phyloP scores from a whole-genome alignment of 208 protist species.

The Borovskyia barvae region DNA sequence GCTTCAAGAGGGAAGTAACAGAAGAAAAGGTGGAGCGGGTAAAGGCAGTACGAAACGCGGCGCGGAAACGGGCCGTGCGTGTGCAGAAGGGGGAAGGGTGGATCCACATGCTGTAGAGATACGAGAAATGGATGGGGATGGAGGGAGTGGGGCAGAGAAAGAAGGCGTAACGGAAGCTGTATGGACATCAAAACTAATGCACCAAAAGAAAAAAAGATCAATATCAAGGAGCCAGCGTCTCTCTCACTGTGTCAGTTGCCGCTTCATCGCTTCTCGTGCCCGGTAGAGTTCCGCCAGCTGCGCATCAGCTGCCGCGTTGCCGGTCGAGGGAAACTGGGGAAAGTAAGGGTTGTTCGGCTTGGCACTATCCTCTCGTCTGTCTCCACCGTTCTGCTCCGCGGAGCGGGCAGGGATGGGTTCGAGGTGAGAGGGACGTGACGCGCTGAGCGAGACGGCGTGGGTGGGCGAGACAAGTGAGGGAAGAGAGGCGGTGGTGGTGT shows the following conservation, averaged over 20 bases:
- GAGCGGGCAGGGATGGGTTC: slow-evolving; percentile 5
- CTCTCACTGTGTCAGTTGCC: no score
- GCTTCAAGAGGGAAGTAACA: no score
- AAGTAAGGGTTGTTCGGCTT: slow-evolving; percentile 53
- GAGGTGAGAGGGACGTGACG: slow-evolving; percentile 22
- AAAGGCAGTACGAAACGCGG: no score
- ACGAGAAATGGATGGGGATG: no score
- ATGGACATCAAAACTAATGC: no score
- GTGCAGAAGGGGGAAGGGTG: no score
- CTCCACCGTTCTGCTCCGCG: no score
- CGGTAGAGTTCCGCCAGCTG: slow-evolving; percentile 76
- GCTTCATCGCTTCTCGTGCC: slow-evolving; percentile 66
- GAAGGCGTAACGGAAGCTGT: no score
- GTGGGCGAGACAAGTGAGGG: neutral
- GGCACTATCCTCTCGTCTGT: neutral
- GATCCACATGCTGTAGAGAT: no score
- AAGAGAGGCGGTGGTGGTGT: neutral
- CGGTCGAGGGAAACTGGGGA: slow-evolving; percentile 65
- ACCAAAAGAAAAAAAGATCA: slow-evolving; percentile 10
- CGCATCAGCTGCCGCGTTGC: slow-evolving; percentile 70
- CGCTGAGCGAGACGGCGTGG: neutral
- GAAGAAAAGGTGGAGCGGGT: no score
- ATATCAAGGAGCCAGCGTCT: neutral
- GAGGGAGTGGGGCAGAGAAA: no score
- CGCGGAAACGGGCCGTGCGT: no score